phyloP scores from a whole-genome alignment of 2,329 filamentous ascomycete genomes.

The Scleromitrula shiraiana region DNA sequence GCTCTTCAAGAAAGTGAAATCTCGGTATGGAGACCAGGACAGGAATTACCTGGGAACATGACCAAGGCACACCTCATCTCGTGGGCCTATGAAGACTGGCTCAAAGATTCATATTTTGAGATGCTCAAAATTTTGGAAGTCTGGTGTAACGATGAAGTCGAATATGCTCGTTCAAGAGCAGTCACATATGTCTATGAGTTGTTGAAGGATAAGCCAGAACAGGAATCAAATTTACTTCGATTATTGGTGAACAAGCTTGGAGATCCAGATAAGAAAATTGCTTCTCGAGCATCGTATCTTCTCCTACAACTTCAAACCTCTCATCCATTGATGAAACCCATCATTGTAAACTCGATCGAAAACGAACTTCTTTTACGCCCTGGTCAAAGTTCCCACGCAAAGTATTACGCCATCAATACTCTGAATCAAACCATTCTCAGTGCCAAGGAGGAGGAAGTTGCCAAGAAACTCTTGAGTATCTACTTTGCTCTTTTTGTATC shows the following conservation, averaged over 20 bases:
- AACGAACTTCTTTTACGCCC: constrained; percentile 81
- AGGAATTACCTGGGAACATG: constrained; percentile 65
- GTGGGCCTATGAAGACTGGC: constrained; percentile 92
- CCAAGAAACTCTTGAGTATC: constrained; percentile 73
- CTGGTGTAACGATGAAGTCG: constrained; percentile 93
- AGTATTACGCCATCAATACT: constrained; percentile 94
- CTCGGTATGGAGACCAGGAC: constrained; percentile 55
- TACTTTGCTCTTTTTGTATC: constrained; percentile 87
- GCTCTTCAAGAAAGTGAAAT: constrained; percentile 56
- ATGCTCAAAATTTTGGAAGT: constrained; percentile 83
- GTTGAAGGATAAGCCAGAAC: constrained; percentile 91
- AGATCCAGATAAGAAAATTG: constrained; percentile 90
- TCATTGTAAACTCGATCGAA: constrained; percentile 79
- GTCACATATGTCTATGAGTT: constrained; percentile 88
- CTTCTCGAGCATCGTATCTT: constrained; percentile 86
- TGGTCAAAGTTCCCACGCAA: constrained; percentile 78
- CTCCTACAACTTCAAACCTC: constrained; percentile 83
- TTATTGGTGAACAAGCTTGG: constrained; percentile 94
- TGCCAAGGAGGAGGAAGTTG: constrained; percentile 71
- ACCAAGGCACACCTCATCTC: constrained; percentile 70
- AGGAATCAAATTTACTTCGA: constrained; percentile 87
- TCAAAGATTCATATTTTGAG: constrained; percentile 91
- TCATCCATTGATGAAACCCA: constrained; percentile 88
- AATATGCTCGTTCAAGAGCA: constrained; percentile 80
- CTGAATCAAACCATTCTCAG: constrained; percentile 94